phyloP scores from a whole-genome alignment of 805 yeast species.

The Starmerella cellae region DNA sequence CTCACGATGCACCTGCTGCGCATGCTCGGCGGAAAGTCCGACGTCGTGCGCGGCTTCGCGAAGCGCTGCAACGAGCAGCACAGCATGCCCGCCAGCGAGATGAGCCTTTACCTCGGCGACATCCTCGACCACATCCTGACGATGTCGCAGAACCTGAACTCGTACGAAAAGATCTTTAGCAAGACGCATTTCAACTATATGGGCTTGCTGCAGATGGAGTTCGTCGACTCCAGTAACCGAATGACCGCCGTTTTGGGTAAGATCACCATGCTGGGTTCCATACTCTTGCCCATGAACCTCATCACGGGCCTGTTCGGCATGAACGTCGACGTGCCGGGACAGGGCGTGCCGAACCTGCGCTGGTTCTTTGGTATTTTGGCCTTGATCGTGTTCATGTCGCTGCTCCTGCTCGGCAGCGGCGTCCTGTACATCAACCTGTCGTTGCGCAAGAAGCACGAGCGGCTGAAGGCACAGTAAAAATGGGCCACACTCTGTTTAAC shows the following conservation, averaged over 20 bases:
- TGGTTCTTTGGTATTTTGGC: constrained; percentile 66
- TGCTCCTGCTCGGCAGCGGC: constrained; percentile 32
- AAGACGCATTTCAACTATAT: constrained; percentile 84
- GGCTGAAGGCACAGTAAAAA: no score
- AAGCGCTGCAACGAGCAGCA: constrained; percentile 77
- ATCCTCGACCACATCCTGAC: constrained; percentile 94
- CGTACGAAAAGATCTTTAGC: constrained; percentile 86
- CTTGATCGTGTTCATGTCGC: constrained; percentile 34
- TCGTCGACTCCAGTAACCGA: constrained; percentile 70
- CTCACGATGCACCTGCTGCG: constrained; percentile 89
- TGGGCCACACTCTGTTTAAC: no score
- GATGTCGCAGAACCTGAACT: constrained; percentile 79
- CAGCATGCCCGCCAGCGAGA: constrained; percentile 66
- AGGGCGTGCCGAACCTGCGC: constrained; percentile 32
- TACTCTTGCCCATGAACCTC: constrained; percentile 77
- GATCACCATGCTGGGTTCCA: constrained; percentile 81
- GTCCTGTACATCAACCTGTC: constrained; percentile 10
- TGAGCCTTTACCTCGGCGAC: constrained; percentile 85
- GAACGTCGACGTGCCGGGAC: constrained; percentile 85
- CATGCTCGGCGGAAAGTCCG: constrained; percentile 83
- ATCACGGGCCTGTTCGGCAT: constrained; percentile 90
- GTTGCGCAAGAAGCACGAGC: not conserved
- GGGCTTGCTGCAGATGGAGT: constrained; percentile 88
- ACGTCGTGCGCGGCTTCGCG: constrained; percentile 90
- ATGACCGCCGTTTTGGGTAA: constrained; percentile 79